Evolutionary conservation across 352 stramenopile genomes (phyloP), one percentile per base, ranked within the genome.

Genomic region (Phytopythium vexans): DNA sequence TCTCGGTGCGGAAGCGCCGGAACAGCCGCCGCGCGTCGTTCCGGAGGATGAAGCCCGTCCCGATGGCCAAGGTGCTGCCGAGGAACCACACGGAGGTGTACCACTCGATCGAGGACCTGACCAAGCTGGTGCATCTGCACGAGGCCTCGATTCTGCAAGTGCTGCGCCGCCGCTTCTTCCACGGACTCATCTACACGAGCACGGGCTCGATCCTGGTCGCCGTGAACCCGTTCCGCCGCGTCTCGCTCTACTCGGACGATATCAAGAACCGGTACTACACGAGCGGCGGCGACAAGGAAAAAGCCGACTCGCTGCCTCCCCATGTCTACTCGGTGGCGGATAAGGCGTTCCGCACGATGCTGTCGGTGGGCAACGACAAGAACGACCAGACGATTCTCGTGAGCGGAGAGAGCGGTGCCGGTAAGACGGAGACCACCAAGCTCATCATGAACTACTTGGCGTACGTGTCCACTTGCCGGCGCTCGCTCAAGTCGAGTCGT

Each of bases 371-470:
- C 37, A 61, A 46, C 32, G 66, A 71, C 33, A 90, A 90, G 41
- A 70, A 66, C 32, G 68, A 94, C 57, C 96, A 99, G 75, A 97
- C 90, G 0, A 97, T 99, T 66, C 79, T 99, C 47, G 92, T 99
- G 35, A 98, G 89, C 8, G 96, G 96, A 6, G 96, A 99, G 66
- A 95, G 75, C 49, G 95, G 96, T 12, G 94, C 94, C 12, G 95
- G 96, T 16, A 98, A 98, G 74, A 98, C 95, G 14, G 94, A 98
- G 52, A 98, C 94, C 6, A 98, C 94, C 6, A 99, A 98, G 73
- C 88, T 98, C 58, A 96, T 98, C 59, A 98, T 99, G 94, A 84
- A 94, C 58, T 99, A 98, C 76, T 69, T 99, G 48, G 82, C 93
- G 31, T 91, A 85, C 37, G 84, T 92, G 15, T 92, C 86, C n/a